Evolutionary conservation across 768 basidiomycete species (phyloP), one percentile per base, ranked within the genome.

Genomic region (Boletellus sp.): DNA sequence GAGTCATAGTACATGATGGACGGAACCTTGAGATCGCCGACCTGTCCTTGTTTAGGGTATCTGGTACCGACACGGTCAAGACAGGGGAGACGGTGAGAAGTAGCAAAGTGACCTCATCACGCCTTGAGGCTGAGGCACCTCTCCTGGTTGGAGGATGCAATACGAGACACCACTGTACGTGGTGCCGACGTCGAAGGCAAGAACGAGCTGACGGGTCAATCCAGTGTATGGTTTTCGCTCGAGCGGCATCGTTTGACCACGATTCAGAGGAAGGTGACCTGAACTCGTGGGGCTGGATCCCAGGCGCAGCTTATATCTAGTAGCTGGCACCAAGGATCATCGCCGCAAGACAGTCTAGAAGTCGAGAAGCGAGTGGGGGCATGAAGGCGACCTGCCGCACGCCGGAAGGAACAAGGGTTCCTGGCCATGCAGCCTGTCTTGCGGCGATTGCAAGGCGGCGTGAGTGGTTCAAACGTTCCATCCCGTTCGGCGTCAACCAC

Each of bases 1-100:
- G 56, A 41, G 43, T 75, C 72, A 42, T 78, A 78, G 51, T 72
- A 78, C 23, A 78, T 55, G 37, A 78, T 59, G 11, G 73, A 73
- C 0, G 77, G 76, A 15, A 78, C 71, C 53, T 77, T 78, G 35
- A 62, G 71, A 40, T 72, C 69, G 12, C 74, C 72, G 3, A 64
- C 53, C 46, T 66, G 59, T 42, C 72, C 71, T 35, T 74, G 72
- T 1, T 70, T 72, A 7, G 73, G 72, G 47, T 64, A 72, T 23
- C 70, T 65, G 24, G 19, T 19, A 22, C 37, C 16, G 6, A 28
- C 10, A 28, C 2, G 13, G 50, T 54, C 41, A 48, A 45, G 26
- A 47, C 32, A 13, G 20, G 13, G 22, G 10, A 15, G 31, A 12
- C 4, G 22, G 32, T 1, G 0, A 20, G 19, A 11, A 33, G 10